phyloP scores from a whole-genome alignment of 306 rosid genomes.

The Benincasa hispida region DNA sequence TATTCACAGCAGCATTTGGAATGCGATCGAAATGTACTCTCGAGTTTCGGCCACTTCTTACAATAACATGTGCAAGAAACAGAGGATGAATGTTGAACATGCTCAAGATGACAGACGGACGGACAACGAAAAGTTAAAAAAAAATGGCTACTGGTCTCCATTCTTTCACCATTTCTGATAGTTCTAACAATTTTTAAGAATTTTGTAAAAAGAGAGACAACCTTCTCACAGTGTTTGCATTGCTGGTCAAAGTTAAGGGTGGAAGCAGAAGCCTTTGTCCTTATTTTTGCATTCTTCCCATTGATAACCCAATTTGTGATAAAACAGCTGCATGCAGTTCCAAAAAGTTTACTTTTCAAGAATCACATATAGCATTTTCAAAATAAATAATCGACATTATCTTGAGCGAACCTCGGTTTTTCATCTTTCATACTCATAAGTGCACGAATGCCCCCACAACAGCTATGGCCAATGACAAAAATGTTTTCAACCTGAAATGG shows the following conservation, averaged over 20 bases:
- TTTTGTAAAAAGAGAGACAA: slow-evolving; percentile 9
- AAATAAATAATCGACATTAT: neutral
- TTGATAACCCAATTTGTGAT: slow-evolving; percentile 69
- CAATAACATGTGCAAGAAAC: neutral
- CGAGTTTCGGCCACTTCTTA: neutral
- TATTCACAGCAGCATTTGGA: neutral
- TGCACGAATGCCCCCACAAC: slow-evolving; percentile 97
- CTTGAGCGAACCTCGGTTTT: slow-evolving; percentile 43
- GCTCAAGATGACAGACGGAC: neutral
- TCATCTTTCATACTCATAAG: slow-evolving; percentile 85
- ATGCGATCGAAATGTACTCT: neutral
- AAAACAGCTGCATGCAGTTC: slow-evolving; percentile 30
- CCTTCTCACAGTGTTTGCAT: slow-evolving; percentile 92
- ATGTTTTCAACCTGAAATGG: slow-evolving; percentile 69
- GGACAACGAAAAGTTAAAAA: neutral
- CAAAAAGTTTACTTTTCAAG: neutral
- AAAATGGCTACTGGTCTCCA: neutral
- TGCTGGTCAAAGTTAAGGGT: slow-evolving; percentile 65
- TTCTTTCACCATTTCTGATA: neutral
- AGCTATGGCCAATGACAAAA: slow-evolving; percentile 86
- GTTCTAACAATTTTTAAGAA: neutral
- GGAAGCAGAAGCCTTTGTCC: slow-evolving; percentile 60
- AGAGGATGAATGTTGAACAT: neutral
- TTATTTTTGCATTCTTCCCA: slow-evolving; percentile 63
- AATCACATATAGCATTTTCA: neutral